These are phyloP conservation scores for Ophiocordyceps camponoti-floridani DNA, from an alignment of 2,329 filamentous ascomycete genomes.

Conservation along the genomic window DNA sequence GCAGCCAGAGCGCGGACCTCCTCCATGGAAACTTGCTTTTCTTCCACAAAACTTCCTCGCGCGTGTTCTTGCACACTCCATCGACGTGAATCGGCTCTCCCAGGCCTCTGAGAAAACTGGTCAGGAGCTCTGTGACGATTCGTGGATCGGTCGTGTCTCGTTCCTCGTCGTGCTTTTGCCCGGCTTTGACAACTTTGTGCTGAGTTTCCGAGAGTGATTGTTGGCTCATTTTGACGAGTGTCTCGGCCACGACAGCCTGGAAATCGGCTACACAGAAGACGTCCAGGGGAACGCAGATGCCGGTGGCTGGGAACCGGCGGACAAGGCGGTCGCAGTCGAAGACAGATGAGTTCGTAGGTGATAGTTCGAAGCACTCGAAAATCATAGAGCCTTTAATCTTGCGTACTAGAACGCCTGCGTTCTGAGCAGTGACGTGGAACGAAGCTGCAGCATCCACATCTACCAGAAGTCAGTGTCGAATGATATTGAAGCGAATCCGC, in stretches of 20 bases:
- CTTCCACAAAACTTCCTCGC: constrained; percentile 22
- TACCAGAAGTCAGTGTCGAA: neutral
- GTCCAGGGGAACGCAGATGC: neutral
- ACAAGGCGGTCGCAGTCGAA: constrained; percentile 9
- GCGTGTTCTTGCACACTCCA: constrained; percentile 29
- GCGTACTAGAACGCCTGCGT: constrained; percentile 15
- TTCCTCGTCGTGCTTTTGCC: constrained; percentile 16
- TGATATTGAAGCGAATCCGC: neutral
- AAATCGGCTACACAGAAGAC: constrained; percentile 3
- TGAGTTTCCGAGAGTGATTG: constrained; percentile 8
- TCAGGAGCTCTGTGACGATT: constrained; percentile 31
- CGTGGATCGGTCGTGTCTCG: constrained; percentile 30
- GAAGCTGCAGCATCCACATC: neutral
- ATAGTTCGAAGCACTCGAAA: constrained; percentile 17
- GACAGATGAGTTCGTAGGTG: constrained; percentile 5
- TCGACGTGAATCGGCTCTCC: constrained; percentile 11
- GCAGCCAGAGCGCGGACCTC: constrained; percentile 2
- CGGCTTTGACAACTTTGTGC: constrained; percentile 17
- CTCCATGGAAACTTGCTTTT: constrained; percentile 1
- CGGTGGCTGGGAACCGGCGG: neutral
- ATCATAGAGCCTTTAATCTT: constrained; percentile 4
- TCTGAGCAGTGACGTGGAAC: constrained; percentile 9
- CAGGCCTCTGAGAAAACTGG: constrained; percentile 17
- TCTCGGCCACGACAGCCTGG: constrained; percentile 6
- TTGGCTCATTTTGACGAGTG: constrained; percentile 12